Conservation (phyloP, 2,329 filamentous ascomycete species). For the Fusarium brachygibbosum region DNA sequence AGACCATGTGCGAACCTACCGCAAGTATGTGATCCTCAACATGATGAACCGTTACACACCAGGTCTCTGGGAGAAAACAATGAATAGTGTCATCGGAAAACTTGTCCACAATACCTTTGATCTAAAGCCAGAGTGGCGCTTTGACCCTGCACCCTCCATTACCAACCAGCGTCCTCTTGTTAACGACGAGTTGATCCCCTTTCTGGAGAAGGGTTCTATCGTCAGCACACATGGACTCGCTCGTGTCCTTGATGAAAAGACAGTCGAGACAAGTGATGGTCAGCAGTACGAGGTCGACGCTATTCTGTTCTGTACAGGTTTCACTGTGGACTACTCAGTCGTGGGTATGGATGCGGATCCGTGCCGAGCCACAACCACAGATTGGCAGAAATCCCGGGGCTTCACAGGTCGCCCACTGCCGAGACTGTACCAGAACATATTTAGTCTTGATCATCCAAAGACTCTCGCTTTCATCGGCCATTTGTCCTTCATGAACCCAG, state of each 20-base stretch:
- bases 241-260: constrained; percentile 8
- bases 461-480: constrained; percentile 14
- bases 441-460: constrained; percentile 12
- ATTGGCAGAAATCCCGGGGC: constrained; percentile 7
- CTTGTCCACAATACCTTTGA: constrained; percentile 7
- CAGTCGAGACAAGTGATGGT: constrained; percentile 14
- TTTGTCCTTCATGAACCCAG: constrained; percentile 17
- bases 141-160: constrained; percentile 15
- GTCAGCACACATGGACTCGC: constrained; percentile 5
- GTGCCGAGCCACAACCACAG: constrained; percentile 5
- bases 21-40: constrained; percentile 18
- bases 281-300: constrained; percentile 9
- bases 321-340: constrained; percentile 13
- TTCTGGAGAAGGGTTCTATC: constrained; percentile 5
- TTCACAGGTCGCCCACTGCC: constrained; percentile 3
- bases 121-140: constrained; percentile 16
- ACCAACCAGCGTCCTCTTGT: constrained; percentile 16
- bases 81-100: constrained; percentile 18
- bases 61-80: constrained; percentile 11
- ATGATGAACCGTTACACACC: constrained; percentile 12
- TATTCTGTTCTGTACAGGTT: constrained; percentile 15
- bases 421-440: constrained; percentile 14
- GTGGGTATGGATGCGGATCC: constrained; percentile 6
- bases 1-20: constrained; percentile 13
- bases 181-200: constrained; percentile 12